phyloP scores from a whole-genome alignment of 2,329 filamentous ascomycete genomes.

The Cladosporium austrohemisphaericum region DNA sequence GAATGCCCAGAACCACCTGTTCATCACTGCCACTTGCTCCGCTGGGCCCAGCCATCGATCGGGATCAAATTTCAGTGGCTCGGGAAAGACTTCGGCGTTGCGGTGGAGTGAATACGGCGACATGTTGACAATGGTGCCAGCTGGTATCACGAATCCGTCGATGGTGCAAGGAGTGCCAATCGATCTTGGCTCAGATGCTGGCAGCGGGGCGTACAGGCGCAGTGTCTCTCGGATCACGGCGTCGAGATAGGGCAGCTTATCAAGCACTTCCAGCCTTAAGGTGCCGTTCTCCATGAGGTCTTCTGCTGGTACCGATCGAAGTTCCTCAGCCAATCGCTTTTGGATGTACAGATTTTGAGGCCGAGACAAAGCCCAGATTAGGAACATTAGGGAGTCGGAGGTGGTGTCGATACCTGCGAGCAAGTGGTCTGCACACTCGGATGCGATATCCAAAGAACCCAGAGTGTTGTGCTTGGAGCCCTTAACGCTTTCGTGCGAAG shows the following conservation, averaged over 20 bases:
- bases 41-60: conserved; percentile 46
- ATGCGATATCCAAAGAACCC: conserved; percentile 48
- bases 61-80: conserved; percentile 44
- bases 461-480: conserved; percentile 23
- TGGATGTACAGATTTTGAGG: conserved; percentile 44
- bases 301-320: conserved; percentile 25
- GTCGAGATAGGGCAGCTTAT: conserved; percentile 43
- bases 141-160: conserved; percentile 37
- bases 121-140: conserved; percentile 45
- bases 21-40: conserved; percentile 27
- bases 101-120: conserved; percentile 47
- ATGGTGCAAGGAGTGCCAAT: conserved; percentile 38
- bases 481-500: conserved; percentile 16
- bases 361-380: conserved; percentile 49
- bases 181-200: conserved; percentile 47
- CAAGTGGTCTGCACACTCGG: conserved; percentile 53
- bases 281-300: conserved; percentile 29
- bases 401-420: conserved; percentile 54
- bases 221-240: conserved; percentile 50
- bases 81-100: conserved; percentile 41
- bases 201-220: conserved; percentile 50
- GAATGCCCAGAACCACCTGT: conserved; percentile 48
- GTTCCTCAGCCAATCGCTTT: conserved; percentile 43
- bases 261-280: conserved; percentile 35
- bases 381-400: conserved; percentile 50